phyloP scores from a whole-genome alignment of 176 grass and related monocot genomes.

The Oryza nivara region DNA sequence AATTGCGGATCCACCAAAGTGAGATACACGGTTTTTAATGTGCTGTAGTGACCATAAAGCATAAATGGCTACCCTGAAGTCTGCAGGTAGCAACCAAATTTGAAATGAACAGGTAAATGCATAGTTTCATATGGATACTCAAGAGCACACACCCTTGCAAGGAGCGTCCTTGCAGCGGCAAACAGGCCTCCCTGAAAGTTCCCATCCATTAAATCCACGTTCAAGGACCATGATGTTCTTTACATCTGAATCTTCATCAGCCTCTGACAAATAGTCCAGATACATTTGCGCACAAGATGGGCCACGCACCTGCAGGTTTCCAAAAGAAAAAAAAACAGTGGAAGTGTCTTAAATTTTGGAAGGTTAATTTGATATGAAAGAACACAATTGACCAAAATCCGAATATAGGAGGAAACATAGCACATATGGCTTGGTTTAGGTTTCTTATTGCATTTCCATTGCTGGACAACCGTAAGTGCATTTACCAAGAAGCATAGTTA shows the following conservation, averaged over 20 bases:
- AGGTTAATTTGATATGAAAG: background rate
- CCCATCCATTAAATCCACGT: slow-evolving; percentile 88
- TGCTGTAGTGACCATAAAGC: background rate
- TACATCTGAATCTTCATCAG: slow-evolving; percentile 55
- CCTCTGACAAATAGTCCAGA: slow-evolving; percentile 61
- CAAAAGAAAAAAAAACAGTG: background rate
- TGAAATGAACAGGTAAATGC: background rate
- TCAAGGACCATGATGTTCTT: slow-evolving; percentile 80
- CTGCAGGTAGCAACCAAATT: background rate
- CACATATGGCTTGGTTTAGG: background rate
- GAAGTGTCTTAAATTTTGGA: background rate
- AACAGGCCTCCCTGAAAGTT: slow-evolving; percentile 62
- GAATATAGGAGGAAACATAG: background rate
- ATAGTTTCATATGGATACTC: background rate
- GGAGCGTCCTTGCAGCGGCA: slow-evolving; percentile 70
- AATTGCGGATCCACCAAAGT: background rate
- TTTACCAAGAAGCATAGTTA: background rate
- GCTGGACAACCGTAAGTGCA: background rate
- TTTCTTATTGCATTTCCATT: background rate
- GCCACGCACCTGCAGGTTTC: slow-evolving; percentile 67
- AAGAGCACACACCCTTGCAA: slow-evolving; percentile 65
- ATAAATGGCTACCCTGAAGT: background rate
- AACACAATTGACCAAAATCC: background rate
- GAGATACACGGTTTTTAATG: slow-evolving; percentile 15
- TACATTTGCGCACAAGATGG: slow-evolving; percentile 75